Evolutionary conservation across 805 yeast genomes (phyloP).

Genomic region (Yarrowia sp.): DNA sequence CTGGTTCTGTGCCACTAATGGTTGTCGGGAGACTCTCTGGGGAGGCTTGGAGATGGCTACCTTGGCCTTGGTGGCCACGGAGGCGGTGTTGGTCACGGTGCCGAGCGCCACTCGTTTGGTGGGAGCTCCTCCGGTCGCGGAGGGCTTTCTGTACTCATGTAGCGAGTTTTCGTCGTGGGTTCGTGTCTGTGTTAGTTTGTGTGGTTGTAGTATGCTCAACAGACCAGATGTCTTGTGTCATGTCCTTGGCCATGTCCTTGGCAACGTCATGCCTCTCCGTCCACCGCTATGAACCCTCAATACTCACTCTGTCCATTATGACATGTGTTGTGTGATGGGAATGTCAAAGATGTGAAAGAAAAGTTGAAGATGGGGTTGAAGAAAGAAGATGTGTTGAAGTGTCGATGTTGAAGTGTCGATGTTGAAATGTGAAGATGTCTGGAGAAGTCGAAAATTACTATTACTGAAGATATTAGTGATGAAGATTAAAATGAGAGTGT

Average conservation of each 20-base stretch:
- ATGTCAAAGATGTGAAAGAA: conserved; percentile 9
- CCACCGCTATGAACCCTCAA: too few relatives aligned
- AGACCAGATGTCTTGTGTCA: too few relatives aligned
- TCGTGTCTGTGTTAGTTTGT: conserved; percentile 35
- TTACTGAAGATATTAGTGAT: conserved; percentile 23
- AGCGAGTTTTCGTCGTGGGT: conserved; percentile 38
- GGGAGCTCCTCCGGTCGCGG: conserved; percentile 31
- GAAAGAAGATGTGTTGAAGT: not conserved
- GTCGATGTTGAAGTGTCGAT: not conserved
- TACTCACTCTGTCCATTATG: conserved; percentile 39
- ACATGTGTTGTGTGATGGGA: conserved; percentile 18
- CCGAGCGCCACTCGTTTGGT: conserved; percentile 39
- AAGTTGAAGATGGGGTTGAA: too few relatives aligned
- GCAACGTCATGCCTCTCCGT: too few relatives aligned
- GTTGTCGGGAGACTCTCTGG: conserved; percentile 16
- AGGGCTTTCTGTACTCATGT: conserved; percentile 39
- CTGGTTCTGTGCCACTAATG: conserved; percentile 30
- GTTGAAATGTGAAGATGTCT: not conserved
- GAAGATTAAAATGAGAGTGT: conserved; percentile 28
- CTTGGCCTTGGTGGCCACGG: conserved; percentile 23
- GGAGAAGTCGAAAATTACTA: conserved; percentile 19
- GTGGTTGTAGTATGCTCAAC: too few relatives aligned
- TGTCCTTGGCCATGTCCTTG: too few relatives aligned
- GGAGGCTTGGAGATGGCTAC: conserved; percentile 26
- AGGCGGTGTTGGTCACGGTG: conserved; percentile 33